A percentile compares a stretch with the other conserved stretches of the same genome.
These are phyloP conservation scores for Myxozyma nipponensis DNA, from an alignment of 805 yeast genomes.

Conservation along the genomic window DNA sequence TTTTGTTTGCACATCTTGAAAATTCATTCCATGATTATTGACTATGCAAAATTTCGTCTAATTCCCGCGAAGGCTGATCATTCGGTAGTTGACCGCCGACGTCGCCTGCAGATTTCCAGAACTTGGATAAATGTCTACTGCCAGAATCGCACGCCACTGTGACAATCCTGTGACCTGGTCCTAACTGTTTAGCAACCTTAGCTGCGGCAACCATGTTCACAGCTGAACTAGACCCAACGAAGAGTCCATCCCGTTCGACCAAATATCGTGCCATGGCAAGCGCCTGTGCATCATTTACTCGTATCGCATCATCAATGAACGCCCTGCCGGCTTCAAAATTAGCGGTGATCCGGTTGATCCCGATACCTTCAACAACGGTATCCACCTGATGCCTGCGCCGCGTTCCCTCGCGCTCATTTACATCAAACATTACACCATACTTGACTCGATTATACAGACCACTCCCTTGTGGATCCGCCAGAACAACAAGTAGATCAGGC, in stretches of 20 bases:
- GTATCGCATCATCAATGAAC: constrained; percentile 69
- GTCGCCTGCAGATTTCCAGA: constrained; percentile 56
- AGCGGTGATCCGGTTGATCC: constrained; percentile 78
- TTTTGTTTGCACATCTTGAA: constrained; percentile 15
- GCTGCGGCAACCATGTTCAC: constrained; percentile 89
- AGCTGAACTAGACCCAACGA: constrained; percentile 91
- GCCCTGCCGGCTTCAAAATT: constrained; percentile 72
- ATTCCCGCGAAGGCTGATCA: background rate
- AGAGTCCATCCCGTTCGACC: constrained; percentile 73
- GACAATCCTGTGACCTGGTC: constrained; percentile 66
- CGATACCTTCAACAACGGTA: constrained; percentile 90
- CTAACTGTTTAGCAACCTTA: constrained; percentile 49
- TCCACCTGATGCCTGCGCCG: constrained; percentile 95
- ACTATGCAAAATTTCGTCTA: constrained; percentile 3
- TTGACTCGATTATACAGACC: constrained; percentile 84
- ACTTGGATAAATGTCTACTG: constrained; percentile 80
- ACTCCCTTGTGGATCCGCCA: constrained; percentile 96
- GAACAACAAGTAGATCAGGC: constrained; percentile 47
- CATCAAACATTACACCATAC: constrained; percentile 89
- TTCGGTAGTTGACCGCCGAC: constrained; percentile 6
- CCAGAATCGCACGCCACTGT: constrained; percentile 93
- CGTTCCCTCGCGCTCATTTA: constrained; percentile 86
- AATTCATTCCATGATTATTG: background rate
- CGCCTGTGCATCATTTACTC: constrained; percentile 79
- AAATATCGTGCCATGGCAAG: constrained; percentile 81